Percentiles rank a stretch among this genome's conserved stretches.
Evolutionary conservation across 2,329 filamentous ascomycete genomes (phyloP).

Genomic region (Xylaria digitata): DNA sequence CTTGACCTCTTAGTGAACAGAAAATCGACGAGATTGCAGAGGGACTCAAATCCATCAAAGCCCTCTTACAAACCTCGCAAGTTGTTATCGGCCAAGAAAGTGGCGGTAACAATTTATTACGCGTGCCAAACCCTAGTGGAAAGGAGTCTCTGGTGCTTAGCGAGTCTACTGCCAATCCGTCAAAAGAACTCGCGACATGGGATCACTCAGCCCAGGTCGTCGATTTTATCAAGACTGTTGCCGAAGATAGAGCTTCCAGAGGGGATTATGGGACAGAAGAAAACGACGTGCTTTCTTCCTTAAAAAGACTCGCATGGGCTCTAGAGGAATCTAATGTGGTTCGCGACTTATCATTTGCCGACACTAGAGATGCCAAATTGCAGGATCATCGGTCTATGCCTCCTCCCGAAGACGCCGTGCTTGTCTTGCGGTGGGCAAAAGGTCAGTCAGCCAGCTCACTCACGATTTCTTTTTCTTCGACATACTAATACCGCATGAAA

Average conservation of each 20-base stretch:
- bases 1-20: constrained; percentile 46
- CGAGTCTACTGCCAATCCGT: background rate
- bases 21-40: constrained; percentile 53
- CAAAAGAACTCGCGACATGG: constrained; percentile 42
- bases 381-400: constrained; percentile 43
- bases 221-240: constrained; percentile 49
- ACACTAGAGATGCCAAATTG: constrained; percentile 23
- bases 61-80: constrained; percentile 38
- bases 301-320: constrained; percentile 31
- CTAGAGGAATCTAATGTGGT: constrained; percentile 25
- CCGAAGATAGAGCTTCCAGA: constrained; percentile 33
- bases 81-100: background rate
- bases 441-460: constrained; percentile 40
- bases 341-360: constrained; percentile 20
- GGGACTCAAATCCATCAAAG: constrained; percentile 39
- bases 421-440: constrained; percentile 50
- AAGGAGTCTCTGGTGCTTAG: background rate
- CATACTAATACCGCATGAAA: constrained; percentile 32
- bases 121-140: background rate
- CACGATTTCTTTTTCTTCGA: background rate
- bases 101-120: background rate
- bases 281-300: constrained; percentile 32
- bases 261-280: constrained; percentile 18
- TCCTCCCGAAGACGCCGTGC: constrained; percentile 46
- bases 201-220: constrained; percentile 52